Base-by-base conservation (phyloP, 257 asterid species). In the Linaria vulgaris region DNA sequence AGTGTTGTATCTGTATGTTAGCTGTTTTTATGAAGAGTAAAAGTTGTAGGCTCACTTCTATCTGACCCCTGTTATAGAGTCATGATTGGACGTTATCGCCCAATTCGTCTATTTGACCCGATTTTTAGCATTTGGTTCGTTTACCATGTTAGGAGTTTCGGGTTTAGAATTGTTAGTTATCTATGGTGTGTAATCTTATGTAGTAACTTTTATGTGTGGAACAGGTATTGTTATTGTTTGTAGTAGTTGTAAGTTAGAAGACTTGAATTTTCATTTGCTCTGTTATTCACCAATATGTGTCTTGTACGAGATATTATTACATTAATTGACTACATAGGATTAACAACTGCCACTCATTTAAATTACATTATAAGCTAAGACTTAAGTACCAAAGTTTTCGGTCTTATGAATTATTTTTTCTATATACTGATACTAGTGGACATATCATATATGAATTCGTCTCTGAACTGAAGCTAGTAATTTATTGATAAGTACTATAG, bases 1-100 rank as follows among this genome's bases (percentile, higher is more conserved):
- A n/a, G n/a, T n/a, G 1, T 52, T 67, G 63, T 60, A 37, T 64
- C 59, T 77, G 74, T 77, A 71, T 27, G 34, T 59, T 76, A 63
- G 75, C 68, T 61, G 74, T 76, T 70, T 37, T 71, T 7, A 51
- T 62, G 55, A 39, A 71, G 64, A 11, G 41, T 34, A 34, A 55
- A 72, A 68, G 47, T 56, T 41, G 72, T 70, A 78, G 86, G 78
- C 72, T 74, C 80, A 44, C 75, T 71, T 69, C 50, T 69, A 5
- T 45, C 74, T 74, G 81, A 64, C 83, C 69, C 61, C 57, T 34
- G 56, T 50, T 74, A 72, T 78, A 49, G 65, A 67, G 34, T 54
- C 61, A 67, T 57, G 72, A 44, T 68, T 53, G 64, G 69, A 78
- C 51, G 74, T 50, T 74, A 72, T 79, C 50, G 66, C 69, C 22